Percentiles rank a stretch among this genome's conserved stretches.
These are phyloP conservation scores for Fomitopsis betulina DNA, from an alignment of 1,284 basidiomycete species.

Conservation along the genomic window DNA sequence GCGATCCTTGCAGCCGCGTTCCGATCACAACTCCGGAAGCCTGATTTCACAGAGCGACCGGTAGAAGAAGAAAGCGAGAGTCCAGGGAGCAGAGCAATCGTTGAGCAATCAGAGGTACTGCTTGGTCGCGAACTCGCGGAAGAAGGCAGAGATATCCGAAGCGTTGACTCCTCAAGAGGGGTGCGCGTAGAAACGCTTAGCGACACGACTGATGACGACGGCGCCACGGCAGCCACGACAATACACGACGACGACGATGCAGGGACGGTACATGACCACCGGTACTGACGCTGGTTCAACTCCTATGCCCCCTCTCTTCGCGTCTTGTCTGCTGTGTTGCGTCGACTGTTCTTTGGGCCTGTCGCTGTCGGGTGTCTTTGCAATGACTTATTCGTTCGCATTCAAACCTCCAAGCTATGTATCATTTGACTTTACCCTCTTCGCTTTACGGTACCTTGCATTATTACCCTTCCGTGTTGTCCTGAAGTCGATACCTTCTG, in stretches of 20 bases:
- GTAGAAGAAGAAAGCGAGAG: slow-evolving; percentile 71
- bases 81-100: slow-evolving; percentile 33
- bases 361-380: slow-evolving; percentile 6
- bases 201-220: slow-evolving; percentile 43
- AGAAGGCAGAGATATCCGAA: slow-evolving; percentile 77
- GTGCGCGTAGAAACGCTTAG: slow-evolving; percentile 69
- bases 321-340: neutral
- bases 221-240: slow-evolving; percentile 49
- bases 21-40: slow-evolving; percentile 76
- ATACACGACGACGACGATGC: slow-evolving; percentile 41
- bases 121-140: slow-evolving; percentile 72
- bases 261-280: slow-evolving; percentile 44
- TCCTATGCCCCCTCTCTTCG: neutral
- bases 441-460: slow-evolving; percentile 4
- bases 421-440: slow-evolving; percentile 7
- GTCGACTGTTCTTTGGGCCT: slow-evolving; percentile 5
- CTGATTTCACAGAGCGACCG: slow-evolving; percentile 65
- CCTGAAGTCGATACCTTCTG: slow-evolving; percentile 8
- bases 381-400: slow-evolving; percentile 9
- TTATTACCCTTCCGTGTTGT: slow-evolving; percentile 10
- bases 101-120: slow-evolving; percentile 34
- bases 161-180: slow-evolving; percentile 71
- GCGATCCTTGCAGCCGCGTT: slow-evolving; percentile 88
- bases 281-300: slow-evolving; percentile 24
- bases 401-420: slow-evolving; percentile 7